A percentile compares a stretch with the other conserved stretches of the same genome.
phyloP scores from a whole-genome alignment of 495 filamentous ascomycete genomes.

The Aspergillus carlsbadensis region DNA sequence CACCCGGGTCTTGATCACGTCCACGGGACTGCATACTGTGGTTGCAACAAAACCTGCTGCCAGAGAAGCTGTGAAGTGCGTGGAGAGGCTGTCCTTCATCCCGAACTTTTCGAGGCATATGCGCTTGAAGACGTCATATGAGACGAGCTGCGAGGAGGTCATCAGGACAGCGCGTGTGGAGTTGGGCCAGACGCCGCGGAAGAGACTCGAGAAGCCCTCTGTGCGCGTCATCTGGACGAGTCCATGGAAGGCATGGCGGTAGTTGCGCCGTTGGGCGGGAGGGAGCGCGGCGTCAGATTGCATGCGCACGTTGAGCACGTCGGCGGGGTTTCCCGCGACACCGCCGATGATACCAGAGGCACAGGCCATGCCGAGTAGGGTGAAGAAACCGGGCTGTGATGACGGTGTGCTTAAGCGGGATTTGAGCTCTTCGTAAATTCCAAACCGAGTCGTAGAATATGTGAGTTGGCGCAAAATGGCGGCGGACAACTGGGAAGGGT shows the following conservation, averaged over 20 bases:
- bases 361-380: conserved; percentile 76
- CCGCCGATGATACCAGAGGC: conserved; percentile 87
- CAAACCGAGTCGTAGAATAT: conserved; percentile 91
- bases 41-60: conserved; percentile 91
- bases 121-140: conserved; percentile 88
- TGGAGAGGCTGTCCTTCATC: conserved; percentile 73
- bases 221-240: conserved; percentile 77
- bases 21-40: conserved; percentile 90
- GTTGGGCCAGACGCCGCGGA: conserved; percentile 91
- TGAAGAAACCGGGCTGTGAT: conserved; percentile 57
- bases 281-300: conserved; percentile 90
- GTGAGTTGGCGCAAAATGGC: conserved; percentile 88
- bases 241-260: conserved; percentile 85
- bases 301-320: conserved; percentile 98
- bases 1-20: conserved; percentile 95
- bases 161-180: conserved; percentile 86
- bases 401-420: conserved; percentile 53
- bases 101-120: conserved; percentile 64
- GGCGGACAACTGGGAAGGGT: conserved; percentile 68
- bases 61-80: conserved; percentile 85
- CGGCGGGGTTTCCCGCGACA: conserved; percentile 87
- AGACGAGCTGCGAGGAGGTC: conserved; percentile 87
- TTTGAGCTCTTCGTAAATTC: conserved; percentile 93
- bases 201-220: conserved; percentile 71
- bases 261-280: conserved; percentile 71